Evolutionary conservation across 768 basidiomycete genomes (phyloP), one percentile per base, ranked within the genome.

Genomic region (Tulasnella sp.): DNA sequence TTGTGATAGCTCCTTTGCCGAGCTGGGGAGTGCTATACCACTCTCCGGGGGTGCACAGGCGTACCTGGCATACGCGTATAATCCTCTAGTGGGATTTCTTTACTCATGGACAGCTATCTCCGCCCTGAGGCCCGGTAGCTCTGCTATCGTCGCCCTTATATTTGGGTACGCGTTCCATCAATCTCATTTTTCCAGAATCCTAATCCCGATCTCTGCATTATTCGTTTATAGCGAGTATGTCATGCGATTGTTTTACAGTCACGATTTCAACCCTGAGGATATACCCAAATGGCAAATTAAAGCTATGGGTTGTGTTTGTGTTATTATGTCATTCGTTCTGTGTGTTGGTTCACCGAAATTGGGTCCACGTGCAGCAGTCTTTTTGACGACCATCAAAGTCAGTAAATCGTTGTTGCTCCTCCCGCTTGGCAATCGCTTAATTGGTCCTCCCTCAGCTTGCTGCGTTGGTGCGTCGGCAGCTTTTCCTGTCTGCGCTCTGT

Each of bases 91-190:
- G 36, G 89, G 92, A 6, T 99, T 90, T 67, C 76, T 96, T 8
- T 99, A 89, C 70, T 83, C 91, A 14, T 99, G 92, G 90, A 92
- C 90, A 12, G 84, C 89, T 3, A 93, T 93, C 54, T 83, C 86
- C 37, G 85, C 86, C 14, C 71, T 94, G 15, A 91, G 83, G 65
- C 91, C 92, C 83, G 86, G 87, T 55, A 69, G 76, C 37, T 83
- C 81, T 64, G 87, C 93, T 1, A 88, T 94, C 35, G 83, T 94
- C 46, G 82, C 84, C 40, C 80, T 97, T 43, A 92, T 90, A 52
- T 89, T 89, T 67, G 80, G 84, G 64, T 62, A 23, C 1, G 53
- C 50, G 43, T 15, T 7, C 9, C 7, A 17, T 12, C 37, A 48
- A 2, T 36, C 25, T 36, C 53, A 15, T 60, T 37, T 32, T 59